Evolutionary conservation across 345 rosid species (phyloP), one percentile per base, ranked within the genome.

Genomic region (Euphorbia tirucalli): DNA sequence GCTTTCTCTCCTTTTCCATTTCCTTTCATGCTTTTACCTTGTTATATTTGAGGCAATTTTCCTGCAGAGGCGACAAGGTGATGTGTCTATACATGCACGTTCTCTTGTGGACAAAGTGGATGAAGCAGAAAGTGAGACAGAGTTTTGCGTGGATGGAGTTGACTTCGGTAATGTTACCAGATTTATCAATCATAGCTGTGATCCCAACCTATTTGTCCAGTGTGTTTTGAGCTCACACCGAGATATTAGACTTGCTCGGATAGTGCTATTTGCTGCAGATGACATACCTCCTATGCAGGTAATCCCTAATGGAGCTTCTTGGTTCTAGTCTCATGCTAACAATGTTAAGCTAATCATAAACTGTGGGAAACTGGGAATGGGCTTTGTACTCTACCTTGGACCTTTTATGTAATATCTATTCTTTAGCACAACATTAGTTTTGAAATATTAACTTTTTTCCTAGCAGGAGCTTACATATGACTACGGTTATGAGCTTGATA

Each of bases 151-250:
- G 41, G 80, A 72, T 67, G 80, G 72, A 11, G 73, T 39, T 41
- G 60, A 68, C 27, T 61, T 18, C 41, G 69, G 80, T n/a, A 77
- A 77, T 31, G 76, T 77, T 61, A 43, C 80, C 68, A 77, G 80
- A 71, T 77, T 77, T 68, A 76, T 76, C 44, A 71, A 76, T 57
- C 80, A 71, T 52, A 71, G 80, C 62, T 76, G 75, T 39, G 72
- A 66, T 44, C 75, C 80, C 11, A 71, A 76, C 68, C n/a, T n/a
- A n/a, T n/a, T n/a, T n/a, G n/a, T n/a, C n/a, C n/a, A n/a, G n/a
- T n/a, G n/a, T n/a, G n/a, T 76, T 57, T 52, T 76, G 68, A 71
- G 80, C 58, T 32, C 71, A n/a, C 75, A 71, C 75, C 75, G 28
- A 39, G 80, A 76, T 52, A 19, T 71, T 28, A 66, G 75, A 71